Evolutionary conservation across 129 eudicot species (phyloP).

Genomic region (Centaurea solstitialis): DNA sequence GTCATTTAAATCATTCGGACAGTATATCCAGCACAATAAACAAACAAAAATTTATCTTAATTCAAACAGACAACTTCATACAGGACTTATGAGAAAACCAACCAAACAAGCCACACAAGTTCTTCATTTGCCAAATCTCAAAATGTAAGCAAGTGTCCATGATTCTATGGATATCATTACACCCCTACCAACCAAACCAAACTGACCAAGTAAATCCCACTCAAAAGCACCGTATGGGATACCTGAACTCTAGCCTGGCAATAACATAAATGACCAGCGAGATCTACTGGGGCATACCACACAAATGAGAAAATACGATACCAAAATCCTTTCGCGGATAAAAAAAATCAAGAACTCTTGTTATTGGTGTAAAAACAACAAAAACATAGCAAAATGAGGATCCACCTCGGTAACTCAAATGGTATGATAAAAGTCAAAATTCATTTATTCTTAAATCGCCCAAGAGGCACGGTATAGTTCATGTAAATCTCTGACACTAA

Average conservation of each 20-base stretch:
- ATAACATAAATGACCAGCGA: neutral
- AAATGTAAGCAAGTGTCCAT: too few species aligned
- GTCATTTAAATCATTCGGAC: neutral
- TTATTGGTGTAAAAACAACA: neutral
- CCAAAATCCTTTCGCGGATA: neutral
- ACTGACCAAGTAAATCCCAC: too few species aligned
- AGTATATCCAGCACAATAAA: neutral
- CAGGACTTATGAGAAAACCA: neutral
- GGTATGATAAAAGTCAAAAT: slow-evolving; percentile 16
- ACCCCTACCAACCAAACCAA: too few species aligned
- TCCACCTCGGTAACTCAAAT: slow-evolving; percentile 23
- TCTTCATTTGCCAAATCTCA: too few species aligned
- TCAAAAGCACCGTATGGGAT: too few species aligned
- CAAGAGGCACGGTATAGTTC: neutral
- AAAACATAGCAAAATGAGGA: slow-evolving; percentile 14
- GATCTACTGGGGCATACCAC: neutral
- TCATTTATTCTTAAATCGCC: slow-evolving; percentile 28
- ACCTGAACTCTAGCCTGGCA: neutral
- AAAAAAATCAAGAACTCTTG: slow-evolving; percentile 15
- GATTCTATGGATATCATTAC: too few species aligned
- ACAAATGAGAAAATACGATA: neutral
- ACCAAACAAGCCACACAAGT: neutral
- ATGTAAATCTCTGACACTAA: slow-evolving; percentile 24
- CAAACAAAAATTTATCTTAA: neutral
- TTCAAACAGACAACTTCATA: neutral